Evolutionary conservation across 1,139 yeast genomes (phyloP).

Genomic region (Taiozyma sp.): DNA sequence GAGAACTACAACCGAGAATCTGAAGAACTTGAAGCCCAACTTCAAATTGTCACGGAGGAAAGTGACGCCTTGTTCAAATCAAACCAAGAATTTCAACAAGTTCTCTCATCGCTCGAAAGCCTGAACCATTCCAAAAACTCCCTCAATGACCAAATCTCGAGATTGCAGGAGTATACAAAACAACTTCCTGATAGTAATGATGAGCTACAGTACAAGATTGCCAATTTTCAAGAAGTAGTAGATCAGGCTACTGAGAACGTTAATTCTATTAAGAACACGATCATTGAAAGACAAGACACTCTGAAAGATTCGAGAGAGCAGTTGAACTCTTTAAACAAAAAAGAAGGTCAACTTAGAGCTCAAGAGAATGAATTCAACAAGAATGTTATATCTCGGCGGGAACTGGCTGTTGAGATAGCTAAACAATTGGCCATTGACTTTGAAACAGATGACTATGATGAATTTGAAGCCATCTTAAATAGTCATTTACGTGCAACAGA

Average conservation of each 20-base stretch:
- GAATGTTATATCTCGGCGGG: slow-evolving; percentile 25
- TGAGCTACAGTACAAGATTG: slow-evolving; percentile 43
- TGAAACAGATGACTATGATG: slow-evolving; percentile 11
- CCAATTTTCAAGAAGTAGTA: slow-evolving; percentile 50
- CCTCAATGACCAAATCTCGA: slow-evolving; percentile 42
- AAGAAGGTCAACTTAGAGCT: slow-evolving; percentile 57
- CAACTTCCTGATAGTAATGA: slow-evolving; percentile 46
- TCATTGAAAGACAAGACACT: slow-evolving; percentile 16
- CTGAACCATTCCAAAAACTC: slow-evolving; percentile 43
- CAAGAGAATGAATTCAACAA: slow-evolving; percentile 35
- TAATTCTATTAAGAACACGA: slow-evolving; percentile 19
- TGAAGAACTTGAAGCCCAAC: slow-evolving; percentile 40
- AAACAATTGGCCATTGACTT: neutral
- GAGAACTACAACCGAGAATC: slow-evolving; percentile 46
- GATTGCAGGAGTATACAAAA: slow-evolving; percentile 43
- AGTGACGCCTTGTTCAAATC: slow-evolving; percentile 65
- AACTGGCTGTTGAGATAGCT: slow-evolving; percentile 10
- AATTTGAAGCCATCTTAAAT: slow-evolving; percentile 21
- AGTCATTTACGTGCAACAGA: slow-evolving; percentile 4
- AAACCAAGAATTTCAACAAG: slow-evolving; percentile 78
- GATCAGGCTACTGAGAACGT: slow-evolving; percentile 33
- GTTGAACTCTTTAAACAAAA: slow-evolving; percentile 40
- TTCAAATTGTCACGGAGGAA: slow-evolving; percentile 51
- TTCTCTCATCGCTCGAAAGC: slow-evolving; percentile 60
- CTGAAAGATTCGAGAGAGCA: slow-evolving; percentile 29